These are phyloP conservation scores for Paecilomyces formosus DNA, from an alignment of 2,329 filamentous ascomycete genomes.

Conservation along the genomic window DNA sequence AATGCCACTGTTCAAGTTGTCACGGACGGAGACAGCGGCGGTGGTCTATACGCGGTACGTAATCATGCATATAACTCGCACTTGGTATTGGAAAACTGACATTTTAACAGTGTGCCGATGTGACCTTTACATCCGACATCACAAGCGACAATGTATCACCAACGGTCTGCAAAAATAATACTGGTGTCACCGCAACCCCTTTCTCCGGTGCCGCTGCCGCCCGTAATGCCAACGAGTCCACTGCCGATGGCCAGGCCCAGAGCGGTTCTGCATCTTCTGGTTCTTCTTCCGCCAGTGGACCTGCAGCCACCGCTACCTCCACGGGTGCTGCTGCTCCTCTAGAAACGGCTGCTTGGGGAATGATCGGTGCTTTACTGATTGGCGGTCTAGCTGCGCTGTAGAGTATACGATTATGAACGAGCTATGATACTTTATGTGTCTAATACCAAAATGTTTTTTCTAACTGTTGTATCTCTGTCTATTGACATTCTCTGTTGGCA, in stretches of 20 bases:
- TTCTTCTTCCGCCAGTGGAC: conserved; percentile 3
- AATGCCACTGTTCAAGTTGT: conserved; percentile 64
- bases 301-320: conserved; percentile 12
- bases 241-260: conserved; percentile 24
- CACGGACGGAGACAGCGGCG: conserved; percentile 50
- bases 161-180: conserved; percentile 52
- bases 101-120: conserved; percentile 58
- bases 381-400: conserved; percentile 26
- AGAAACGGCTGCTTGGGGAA: conserved; percentile 29
- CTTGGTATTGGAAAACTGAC: background rate
- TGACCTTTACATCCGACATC: conserved; percentile 54
- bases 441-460: too few relatives aligned
- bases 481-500: too few relatives aligned
- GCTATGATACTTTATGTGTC: too few relatives aligned
- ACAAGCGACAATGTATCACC: conserved; percentile 31
- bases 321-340: conserved; percentile 21
- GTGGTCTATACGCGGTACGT: conserved; percentile 60
- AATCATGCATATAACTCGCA: background rate
- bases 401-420: background rate
- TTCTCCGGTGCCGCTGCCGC: conserved; percentile 30
- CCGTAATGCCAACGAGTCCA: conserved; percentile 40
- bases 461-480: background rate
- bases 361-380: conserved; percentile 26
- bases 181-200: conserved; percentile 43
- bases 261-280: conserved; percentile 9